Evolutionary conservation across 23 red algal species (phyloP).

Genomic region (Gracilariopsis chorda): DNA sequence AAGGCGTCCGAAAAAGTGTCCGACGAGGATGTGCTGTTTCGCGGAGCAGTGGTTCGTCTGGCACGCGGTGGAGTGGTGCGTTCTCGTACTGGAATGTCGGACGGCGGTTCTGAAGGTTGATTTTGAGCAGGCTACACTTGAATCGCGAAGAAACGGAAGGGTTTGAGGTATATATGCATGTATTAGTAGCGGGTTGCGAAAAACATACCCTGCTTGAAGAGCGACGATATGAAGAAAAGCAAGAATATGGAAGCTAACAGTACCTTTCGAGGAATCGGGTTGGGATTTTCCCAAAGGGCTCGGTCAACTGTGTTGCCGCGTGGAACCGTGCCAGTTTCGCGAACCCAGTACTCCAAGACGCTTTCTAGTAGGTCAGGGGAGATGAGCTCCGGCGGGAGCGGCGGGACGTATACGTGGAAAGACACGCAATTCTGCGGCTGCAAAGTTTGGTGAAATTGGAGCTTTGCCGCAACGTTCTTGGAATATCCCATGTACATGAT

Average conservation of each 20-base stretch:
- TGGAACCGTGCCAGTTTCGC: constrained; percentile 73
- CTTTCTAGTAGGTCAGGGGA: constrained; percentile 56
- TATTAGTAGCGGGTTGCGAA: constrained; percentile 58
- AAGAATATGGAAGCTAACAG: constrained; percentile 36
- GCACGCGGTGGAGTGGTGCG: neutral
- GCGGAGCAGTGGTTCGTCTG: neutral
- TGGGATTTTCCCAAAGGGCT: constrained; percentile 5
- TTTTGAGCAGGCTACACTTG: neutral
- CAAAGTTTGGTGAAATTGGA: constrained; percentile 35
- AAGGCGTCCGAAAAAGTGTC: neutral
- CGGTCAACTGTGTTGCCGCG: constrained; percentile 54
- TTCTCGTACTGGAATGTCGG: constrained; percentile 32
- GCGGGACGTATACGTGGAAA: constrained; percentile 39
- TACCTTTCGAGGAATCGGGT: constrained; percentile 40
- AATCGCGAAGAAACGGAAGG: neutral
- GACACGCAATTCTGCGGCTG: neutral
- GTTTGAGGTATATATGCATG: neutral
- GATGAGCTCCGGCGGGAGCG: constrained; percentile 10
- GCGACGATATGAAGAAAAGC: constrained; percentile 40
- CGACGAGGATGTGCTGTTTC: neutral
- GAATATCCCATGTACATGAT: constrained; percentile 76
- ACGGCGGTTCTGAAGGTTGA: neutral
- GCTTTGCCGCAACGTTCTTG: constrained; percentile 57
- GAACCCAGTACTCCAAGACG: constrained; percentile 74
- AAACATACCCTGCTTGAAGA: constrained; percentile 46